These are phyloP conservation scores for Aspergillus funiculosus DNA, from an alignment of 495 filamentous ascomycete species.

Conservation along the genomic window DNA sequence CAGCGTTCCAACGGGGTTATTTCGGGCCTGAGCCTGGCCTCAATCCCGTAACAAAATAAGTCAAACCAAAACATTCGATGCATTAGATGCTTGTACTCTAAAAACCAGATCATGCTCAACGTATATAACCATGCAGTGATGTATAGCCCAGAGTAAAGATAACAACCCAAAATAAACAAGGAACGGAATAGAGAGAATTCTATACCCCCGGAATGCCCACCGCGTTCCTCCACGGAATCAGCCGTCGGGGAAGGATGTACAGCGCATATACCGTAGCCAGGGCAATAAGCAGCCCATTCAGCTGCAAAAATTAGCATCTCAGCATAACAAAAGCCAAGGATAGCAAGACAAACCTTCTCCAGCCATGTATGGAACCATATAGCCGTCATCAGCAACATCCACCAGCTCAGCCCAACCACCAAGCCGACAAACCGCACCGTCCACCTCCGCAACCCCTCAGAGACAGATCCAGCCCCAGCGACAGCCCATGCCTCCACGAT, in stretches of 20 bases:
- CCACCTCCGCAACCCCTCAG: constrained; percentile 37
- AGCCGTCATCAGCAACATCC: constrained; percentile 98
- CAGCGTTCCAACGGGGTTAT: constrained; percentile 36
- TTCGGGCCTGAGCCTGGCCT: constrained; percentile 30
- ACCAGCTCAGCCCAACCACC: constrained; percentile 61
- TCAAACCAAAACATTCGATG: no score
- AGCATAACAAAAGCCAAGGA: neutral
- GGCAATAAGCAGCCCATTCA: constrained; percentile 44
- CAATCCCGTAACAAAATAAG: no score
- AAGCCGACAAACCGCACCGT: constrained; percentile 43
- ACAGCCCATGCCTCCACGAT: constrained; percentile 38
- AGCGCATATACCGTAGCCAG: constrained; percentile 61
- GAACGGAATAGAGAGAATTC: neutral
- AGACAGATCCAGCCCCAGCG: neutral
- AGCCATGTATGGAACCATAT: constrained; percentile 98
- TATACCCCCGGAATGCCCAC: constrained; percentile 74
- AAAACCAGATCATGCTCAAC: no score
- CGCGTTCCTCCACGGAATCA: constrained; percentile 56
- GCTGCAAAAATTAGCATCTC: constrained; percentile 11
- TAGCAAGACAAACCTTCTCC: constrained; percentile 66
- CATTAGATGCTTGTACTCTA: no score
- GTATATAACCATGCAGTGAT: no score
- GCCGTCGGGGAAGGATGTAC: constrained; percentile 68
- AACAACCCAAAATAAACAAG: neutral
- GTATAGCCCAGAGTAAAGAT: neutral